phyloP scores from a whole-genome alignment of 257 asterid species.

The Rubia yunnanensis region DNA sequence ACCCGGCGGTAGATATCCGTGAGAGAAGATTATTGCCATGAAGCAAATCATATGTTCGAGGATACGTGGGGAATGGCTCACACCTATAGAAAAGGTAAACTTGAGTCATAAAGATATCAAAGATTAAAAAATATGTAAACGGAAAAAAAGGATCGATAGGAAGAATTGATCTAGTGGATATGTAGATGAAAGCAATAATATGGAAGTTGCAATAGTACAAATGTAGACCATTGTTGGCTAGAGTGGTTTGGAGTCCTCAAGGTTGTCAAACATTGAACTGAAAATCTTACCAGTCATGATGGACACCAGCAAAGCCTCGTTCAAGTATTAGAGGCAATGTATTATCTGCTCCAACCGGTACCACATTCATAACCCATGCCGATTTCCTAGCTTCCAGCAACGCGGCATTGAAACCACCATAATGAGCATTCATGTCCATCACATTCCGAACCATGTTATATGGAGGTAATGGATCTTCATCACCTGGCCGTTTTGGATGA shows the following conservation, averaged over 20 bases:
- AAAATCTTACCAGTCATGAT: conserved; percentile 72
- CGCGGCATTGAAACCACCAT: conserved; percentile 76
- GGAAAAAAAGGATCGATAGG: background rate
- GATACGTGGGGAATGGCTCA: conserved; percentile 92
- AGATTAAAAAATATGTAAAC: background rate
- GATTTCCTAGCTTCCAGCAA: conserved; percentile 62
- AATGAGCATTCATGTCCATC: conserved; percentile 92
- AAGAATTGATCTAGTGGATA: too few species aligned
- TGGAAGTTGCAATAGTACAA: background rate
- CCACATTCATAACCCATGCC: conserved; percentile 95
- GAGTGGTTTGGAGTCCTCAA: background rate
- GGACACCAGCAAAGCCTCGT: conserved; percentile 70
- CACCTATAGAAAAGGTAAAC: too few species aligned
- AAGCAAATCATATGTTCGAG: conserved; percentile 91
- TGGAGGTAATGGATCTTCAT: conserved; percentile 90
- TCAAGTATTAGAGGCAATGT: conserved; percentile 71
- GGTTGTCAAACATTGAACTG: background rate
- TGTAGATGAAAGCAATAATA: background rate
- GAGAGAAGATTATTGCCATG: conserved; percentile 73
- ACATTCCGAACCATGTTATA: conserved; percentile 89
- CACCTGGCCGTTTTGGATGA: conserved; percentile 98
- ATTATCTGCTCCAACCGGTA: conserved; percentile 55
- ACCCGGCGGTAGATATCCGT: conserved; percentile 39
- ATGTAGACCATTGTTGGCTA: background rate
- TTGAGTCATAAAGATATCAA: too few species aligned